Base-by-base conservation (phyloP, 306 rosid species). In the Lathyrus oleraceus region DNA sequence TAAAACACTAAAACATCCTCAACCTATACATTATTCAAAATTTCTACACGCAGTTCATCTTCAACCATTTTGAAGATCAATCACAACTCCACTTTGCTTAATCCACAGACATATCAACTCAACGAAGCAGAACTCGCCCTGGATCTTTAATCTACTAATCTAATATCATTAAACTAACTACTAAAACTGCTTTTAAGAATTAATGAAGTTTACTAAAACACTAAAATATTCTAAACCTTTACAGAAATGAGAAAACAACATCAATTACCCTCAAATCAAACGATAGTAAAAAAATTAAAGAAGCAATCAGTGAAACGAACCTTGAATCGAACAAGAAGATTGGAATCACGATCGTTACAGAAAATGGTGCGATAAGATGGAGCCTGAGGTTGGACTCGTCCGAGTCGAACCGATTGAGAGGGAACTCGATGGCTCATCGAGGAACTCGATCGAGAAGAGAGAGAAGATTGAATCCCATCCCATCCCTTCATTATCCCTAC, bases 311-410 rank as follows among this genome's bases (percentile, higher is more conserved):
- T 44, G 64, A 52, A 32, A 8, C 17, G 51, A 71, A 93, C 98
- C 98, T 67, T 86, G 82, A 88, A 93, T 71, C 85, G 88, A 42
- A 90, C 85, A 39, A 79, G 82, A 4, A 35, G 40, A 79, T 88
- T 90, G 21, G 95, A 85, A 28, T 93, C 97, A 56, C 96, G 97
- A 75, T 93, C 94, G 61, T 93, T 90, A 81, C 96, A 90, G 87
- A 69, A 88, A 52, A 93, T 83, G 74, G 96, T 93, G 35, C 98
- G 97, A 72, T 87, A 59, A 35, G 90, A 81, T 16, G 98, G 98
- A 1, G 98, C 97, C 74, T 90, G 98, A 2, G 98, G 98, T 82
- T 87, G 96, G 56, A 90, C 90, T 14, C 89, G 96, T 16, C 98
- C 98, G 78, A 93, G 96, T 47, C 90, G 85, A 80, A 88, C 87